phyloP scores from a whole-genome alignment of 2,329 filamentous ascomycete species.

The Aaosphaeria pasadenensis region DNA sequence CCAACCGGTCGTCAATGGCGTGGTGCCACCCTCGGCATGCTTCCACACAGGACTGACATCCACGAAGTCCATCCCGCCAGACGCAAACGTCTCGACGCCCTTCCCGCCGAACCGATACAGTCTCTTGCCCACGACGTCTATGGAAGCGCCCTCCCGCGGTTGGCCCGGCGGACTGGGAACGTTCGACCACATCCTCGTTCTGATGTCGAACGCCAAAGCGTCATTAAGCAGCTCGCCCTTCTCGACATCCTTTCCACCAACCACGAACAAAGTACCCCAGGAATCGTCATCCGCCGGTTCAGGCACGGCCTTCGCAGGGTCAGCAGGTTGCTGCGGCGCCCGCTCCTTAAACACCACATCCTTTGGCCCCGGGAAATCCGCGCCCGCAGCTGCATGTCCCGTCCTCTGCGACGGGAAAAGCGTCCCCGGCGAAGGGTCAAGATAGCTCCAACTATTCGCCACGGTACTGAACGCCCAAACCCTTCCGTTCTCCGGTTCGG shows the following conservation, averaged over 20 bases:
- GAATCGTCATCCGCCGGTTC: conserved; percentile 38
- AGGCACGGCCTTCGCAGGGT: conserved; percentile 40
- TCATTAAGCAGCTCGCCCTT: conserved; percentile 38
- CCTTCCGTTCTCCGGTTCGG: conserved; percentile 32
- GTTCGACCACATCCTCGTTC: conserved; percentile 48
- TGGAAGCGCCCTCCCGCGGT: conserved; percentile 32
- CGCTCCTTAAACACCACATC: conserved; percentile 13
- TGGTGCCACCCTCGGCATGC: conserved; percentile 33
- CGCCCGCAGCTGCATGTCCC: conserved; percentile 36
- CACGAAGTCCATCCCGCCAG: conserved; percentile 24
- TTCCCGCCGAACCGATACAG: conserved; percentile 48
- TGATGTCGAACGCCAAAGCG: conserved; percentile 52
- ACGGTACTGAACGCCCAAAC: conserved; percentile 46
- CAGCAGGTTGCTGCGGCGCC: conserved; percentile 40
- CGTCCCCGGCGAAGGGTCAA: conserved; percentile 31
- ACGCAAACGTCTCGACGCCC: conserved; percentile 17
- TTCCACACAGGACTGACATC: conserved; percentile 34
- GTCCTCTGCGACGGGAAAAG: conserved; percentile 27
- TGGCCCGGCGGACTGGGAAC: conserved; percentile 46
- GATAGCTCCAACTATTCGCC: conserved; percentile 39
- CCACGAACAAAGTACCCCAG: conserved; percentile 52
- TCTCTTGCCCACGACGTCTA: conserved; percentile 45
- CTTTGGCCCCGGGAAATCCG: conserved; percentile 39
- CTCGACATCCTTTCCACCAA: conserved; percentile 43
- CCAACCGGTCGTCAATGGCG: conserved; percentile 32